phyloP scores from a whole-genome alignment of 2,329 filamentous ascomycete species.

The Macrophomina phaseolina region DNA sequence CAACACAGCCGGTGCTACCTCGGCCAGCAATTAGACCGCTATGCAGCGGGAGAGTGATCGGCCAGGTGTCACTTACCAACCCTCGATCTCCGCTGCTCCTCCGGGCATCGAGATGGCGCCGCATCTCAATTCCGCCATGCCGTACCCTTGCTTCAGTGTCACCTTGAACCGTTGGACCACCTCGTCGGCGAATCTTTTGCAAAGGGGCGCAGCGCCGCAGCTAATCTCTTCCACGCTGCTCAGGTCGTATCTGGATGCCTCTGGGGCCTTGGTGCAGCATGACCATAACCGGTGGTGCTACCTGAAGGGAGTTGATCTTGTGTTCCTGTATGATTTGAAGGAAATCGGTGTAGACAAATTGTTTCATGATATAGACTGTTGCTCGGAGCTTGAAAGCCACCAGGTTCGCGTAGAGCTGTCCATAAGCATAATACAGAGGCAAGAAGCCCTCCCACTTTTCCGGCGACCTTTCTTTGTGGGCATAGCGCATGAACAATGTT shows the following conservation, averaged over 20 bases:
- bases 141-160: conserved; percentile 75
- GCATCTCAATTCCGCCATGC: conserved; percentile 74
- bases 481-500: conserved; percentile 55
- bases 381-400: conserved; percentile 60
- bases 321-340: conserved; percentile 70
- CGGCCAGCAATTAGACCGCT: conserved; percentile 46
- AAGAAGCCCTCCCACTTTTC: conserved; percentile 68
- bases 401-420: conserved; percentile 72
- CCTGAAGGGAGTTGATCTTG: conserved; percentile 68
- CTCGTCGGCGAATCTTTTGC: conserved; percentile 52
- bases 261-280: conserved; percentile 72
- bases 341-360: conserved; percentile 77
- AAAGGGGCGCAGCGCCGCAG: conserved; percentile 71
- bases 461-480: conserved; percentile 51
- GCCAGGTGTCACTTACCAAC: neutral
- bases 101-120: conserved; percentile 38
- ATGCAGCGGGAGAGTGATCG: neutral
- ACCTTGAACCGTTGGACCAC: conserved; percentile 64
- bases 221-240: conserved; percentile 65
- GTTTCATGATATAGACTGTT: conserved; percentile 78
- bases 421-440: conserved; percentile 63
- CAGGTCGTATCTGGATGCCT: conserved; percentile 69
- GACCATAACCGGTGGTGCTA: conserved; percentile 79
- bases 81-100: conserved; percentile 28
- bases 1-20: conserved; percentile 58